Conservation (phyloP, 1,284 basidiomycete species). For the Stygiomarasmius scandens region DNA sequence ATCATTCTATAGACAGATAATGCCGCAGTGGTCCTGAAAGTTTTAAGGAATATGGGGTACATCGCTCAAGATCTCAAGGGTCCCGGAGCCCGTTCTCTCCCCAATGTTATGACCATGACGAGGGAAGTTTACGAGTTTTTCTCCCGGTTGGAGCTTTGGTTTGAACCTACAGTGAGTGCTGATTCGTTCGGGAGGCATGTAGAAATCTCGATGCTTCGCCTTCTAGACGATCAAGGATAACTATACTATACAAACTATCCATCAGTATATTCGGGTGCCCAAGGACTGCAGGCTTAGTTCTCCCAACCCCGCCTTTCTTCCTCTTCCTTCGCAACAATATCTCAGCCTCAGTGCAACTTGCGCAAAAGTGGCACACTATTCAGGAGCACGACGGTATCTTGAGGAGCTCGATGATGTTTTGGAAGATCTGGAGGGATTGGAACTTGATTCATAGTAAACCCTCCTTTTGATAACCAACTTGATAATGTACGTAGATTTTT, state of each 20-base stretch:
- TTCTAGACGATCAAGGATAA: background rate
- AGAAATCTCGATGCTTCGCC: background rate
- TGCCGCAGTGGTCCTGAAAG: slow-evolving; percentile 11
- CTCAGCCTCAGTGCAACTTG: slow-evolving; percentile 27
- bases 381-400: slow-evolving; percentile 32
- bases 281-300: slow-evolving; percentile 7
- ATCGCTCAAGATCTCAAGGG: slow-evolving; percentile 25
- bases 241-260: background rate
- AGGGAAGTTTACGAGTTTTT: slow-evolving; percentile 24
- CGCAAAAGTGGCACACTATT: slow-evolving; percentile 31
- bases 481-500: too few relatives aligned
- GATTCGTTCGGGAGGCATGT: background rate
- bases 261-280: background rate
- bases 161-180: slow-evolving; percentile 28
- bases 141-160: slow-evolving; percentile 29
- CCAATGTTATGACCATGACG: slow-evolving; percentile 33
- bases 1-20: slow-evolving; percentile 6
- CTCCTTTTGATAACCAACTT: too few relatives aligned
- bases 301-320: background rate
- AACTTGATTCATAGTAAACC: too few relatives aligned
- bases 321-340: slow-evolving; percentile 17
- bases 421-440: too few relatives aligned
- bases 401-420: too few relatives aligned
- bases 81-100: slow-evolving; percentile 27
- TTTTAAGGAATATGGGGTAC: slow-evolving; percentile 12